Evolutionary conservation across 192 early-diverging fungal species (phyloP), one percentile per base, ranked within the genome.

Genomic region (Backusella mclennaniae): DNA sequence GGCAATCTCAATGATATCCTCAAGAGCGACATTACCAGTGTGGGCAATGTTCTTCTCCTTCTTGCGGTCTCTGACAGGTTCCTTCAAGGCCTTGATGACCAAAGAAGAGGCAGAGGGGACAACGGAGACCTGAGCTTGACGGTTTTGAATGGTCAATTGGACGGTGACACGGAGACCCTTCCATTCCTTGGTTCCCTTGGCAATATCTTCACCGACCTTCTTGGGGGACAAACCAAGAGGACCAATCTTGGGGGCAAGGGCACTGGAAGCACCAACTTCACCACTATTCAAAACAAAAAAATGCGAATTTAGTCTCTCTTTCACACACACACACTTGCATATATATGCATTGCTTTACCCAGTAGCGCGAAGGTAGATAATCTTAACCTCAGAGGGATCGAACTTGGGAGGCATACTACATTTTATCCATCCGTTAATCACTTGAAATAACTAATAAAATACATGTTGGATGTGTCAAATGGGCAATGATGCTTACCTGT

Each of bases 41-140:
- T 98, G 96, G 87, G 96, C 91, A 85, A 98, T 96, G 93, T 99
- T 99, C 94, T 99, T 99, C 88, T 99, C 97, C 95, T 99, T 99
- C 93, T 99, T 99, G 85, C 91, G 88, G 85, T 99, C 97, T 75
- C 97, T 88, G 23, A 91, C 89, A 66, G 96, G 93, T 90, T 99
- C 97, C 91, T 97, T 98, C 69, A 99, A 88, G 76, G 97, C 97
- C 84, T 90, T 86, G 88, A 99, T 96, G 82, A 99, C 94, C 69
- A 99, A 89, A 78, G 97, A 95, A 38, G 95, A 96, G 68, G 97
- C 97, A 63, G 92, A 92, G 75, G 97, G 96, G 72, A 99, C 93
- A 80, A 99, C 93, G 80, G 96, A 93, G 78, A 99, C 94, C 39
- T 91, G 87, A 71, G 97, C 97, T 87, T 99, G 97, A 93, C 97